Evolutionary conservation across 1,139 yeast species (phyloP), one percentile per base, ranked within the genome.

Genomic region (Candida frijolesensis): DNA sequence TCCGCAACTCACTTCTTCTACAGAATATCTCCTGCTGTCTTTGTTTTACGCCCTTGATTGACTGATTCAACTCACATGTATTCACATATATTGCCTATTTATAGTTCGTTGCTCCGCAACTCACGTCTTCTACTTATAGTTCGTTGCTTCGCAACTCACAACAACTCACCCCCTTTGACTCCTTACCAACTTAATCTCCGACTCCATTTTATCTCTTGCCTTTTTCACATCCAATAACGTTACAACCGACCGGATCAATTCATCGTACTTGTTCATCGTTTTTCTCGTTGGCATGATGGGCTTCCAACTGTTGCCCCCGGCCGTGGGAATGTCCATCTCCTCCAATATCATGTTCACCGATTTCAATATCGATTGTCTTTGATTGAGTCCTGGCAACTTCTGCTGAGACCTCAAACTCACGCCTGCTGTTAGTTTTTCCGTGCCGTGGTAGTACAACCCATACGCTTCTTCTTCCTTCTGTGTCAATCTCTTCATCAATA

Each of bases 201-300:
- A 84, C 55, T 89, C 95, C 18, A 91, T 72, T 68, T 91, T 91
- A 67, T 94, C 99, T 37, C 83, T 83, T 49, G 90, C 96, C 65
- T 84, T 87, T 70, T 94, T 94, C 10, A 94, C 78, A 53, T 94
- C 98, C 49, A 92, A 72, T 53, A 94, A 72, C 3, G 87, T 81
- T 10, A 85, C 85, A 40, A 90, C 89, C 0, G 87, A 78, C 56
- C 87, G 83, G 51, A 89, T 79, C 48, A 94, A 69, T 53, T 84
- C 85, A 60, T 94, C 98, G 65, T 88, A 92, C 62, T 83, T 85
- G 9, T 85, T 79, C 70, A 90, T 83, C 1, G 95, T 91, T 52
- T 79, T 83, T 42, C 88, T 83, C 0, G 99, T 89, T 2, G 96
- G 96, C 88, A 95, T 87, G 0, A 85, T 84, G 0, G 99, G 98